A percentile compares a stretch with the other conserved stretches of the same genome.
Conservation (phyloP, 2,329 filamentous ascomycete genomes). For the Rugonectria rugulosa region DNA sequence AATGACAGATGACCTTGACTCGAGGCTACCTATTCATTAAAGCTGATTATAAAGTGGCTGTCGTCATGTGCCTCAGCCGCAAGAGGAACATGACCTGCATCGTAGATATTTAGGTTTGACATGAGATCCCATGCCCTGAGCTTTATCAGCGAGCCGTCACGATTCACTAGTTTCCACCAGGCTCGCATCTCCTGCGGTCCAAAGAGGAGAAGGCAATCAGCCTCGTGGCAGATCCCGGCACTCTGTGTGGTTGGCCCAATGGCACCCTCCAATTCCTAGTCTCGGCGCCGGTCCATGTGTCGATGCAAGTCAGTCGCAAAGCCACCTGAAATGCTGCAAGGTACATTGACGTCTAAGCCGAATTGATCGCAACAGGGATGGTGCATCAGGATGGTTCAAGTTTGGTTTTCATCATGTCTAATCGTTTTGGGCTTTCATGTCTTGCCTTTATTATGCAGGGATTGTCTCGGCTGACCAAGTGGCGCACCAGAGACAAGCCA, state of each 20-base stretch:
- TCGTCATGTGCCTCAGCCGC: too few relatives aligned
- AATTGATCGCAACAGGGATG: slow-evolving; percentile 3
- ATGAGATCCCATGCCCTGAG: too few relatives aligned
- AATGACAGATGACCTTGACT: too few relatives aligned
- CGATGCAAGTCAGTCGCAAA: slow-evolving; percentile 9
- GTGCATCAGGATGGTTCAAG: background rate
- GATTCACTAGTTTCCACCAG: too few relatives aligned
- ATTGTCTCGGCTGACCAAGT: too few relatives aligned
- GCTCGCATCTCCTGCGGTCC: background rate
- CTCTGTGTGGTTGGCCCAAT: slow-evolving; percentile 11
- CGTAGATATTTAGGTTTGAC: too few relatives aligned
- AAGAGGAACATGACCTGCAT: too few relatives aligned
- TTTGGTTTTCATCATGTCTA: background rate
- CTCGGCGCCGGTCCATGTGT: background rate
- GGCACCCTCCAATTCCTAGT: slow-evolving; percentile 2
- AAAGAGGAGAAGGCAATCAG: slow-evolving; percentile 4
- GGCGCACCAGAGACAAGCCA: too few relatives aligned
- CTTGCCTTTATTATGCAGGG: background rate
- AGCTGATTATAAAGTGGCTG: too few relatives aligned
- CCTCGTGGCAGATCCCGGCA: slow-evolving; percentile 14
- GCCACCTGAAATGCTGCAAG: background rate
- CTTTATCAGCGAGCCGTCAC: too few relatives aligned
- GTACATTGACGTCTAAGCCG: background rate
- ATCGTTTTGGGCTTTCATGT: background rate
- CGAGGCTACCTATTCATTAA: too few relatives aligned